Evolutionary conservation across 2,329 filamentous ascomycete genomes (phyloP).

Genomic region (Amylocarpus encephaloides): DNA sequence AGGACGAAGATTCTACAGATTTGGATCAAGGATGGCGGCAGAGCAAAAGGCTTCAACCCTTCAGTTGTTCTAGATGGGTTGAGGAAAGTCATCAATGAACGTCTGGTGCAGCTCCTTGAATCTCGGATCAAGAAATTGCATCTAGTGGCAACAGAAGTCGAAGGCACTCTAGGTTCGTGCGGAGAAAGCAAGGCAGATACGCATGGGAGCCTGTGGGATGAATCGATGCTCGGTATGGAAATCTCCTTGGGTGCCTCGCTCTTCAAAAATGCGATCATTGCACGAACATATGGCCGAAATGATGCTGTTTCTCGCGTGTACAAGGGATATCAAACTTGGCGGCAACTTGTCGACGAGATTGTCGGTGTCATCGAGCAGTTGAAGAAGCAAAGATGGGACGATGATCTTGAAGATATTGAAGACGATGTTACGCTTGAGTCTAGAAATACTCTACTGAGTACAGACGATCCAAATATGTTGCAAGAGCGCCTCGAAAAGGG

Average conservation of each 20-base stretch:
- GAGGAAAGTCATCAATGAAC: conserved; percentile 61
- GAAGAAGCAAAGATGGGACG: conserved; percentile 65
- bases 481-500: conserved; percentile 52
- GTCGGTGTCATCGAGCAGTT: conserved; percentile 58
- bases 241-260: conserved; percentile 56
- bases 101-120: conserved; percentile 57
- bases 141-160: conserved; percentile 58
- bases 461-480: conserved; percentile 62
- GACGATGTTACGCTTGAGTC: conserved; percentile 65
- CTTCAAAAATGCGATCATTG: conserved; percentile 64
- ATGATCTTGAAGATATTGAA: conserved; percentile 63
- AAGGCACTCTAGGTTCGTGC: conserved; percentile 56
- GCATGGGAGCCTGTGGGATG: conserved; percentile 60
- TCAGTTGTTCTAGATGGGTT: conserved; percentile 62
- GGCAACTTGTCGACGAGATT: conserved; percentile 62
- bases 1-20: conserved; percentile 64
- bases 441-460: conserved; percentile 61
- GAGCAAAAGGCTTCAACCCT: conserved; percentile 60
- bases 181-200: conserved; percentile 44
- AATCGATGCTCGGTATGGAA: conserved; percentile 56
- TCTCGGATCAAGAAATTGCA: conserved; percentile 58
- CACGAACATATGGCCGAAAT: conserved; percentile 67
- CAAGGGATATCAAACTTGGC: conserved; percentile 65
- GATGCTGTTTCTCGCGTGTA: conserved; percentile 57
- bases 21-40: conserved; percentile 66